Base-by-base conservation (phyloP, 2,329 filamentous ascomycete genomes). In the Colletotrichum magnum region DNA sequence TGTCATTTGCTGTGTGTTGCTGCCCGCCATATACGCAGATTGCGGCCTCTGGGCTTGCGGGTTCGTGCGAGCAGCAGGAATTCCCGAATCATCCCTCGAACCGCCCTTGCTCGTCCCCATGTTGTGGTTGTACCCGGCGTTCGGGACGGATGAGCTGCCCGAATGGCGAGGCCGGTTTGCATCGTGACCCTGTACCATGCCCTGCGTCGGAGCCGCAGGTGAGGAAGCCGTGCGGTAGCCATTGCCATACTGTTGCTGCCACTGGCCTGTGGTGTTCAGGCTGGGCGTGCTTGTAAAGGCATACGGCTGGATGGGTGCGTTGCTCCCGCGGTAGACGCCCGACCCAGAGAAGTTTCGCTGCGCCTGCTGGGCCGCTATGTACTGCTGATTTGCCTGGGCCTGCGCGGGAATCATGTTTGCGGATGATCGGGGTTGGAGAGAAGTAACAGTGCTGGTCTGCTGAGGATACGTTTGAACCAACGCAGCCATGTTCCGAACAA, bases 401-500 rank as follows among this genome's bases (percentile, higher is more conserved):
- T 88, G 87, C 64, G 83, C 78, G 58, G 82, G 78, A 64, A 86
- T 79, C 78, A 91, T 89, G 74, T 87, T 87, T 76, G 89, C 86
- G 70, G 92, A 91, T 71, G 91, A 89, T 79, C 91, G 89, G 75
- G 91, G 88, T 80, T 94, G 92, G 76, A 95, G 90, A 88, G 94
- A 92, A 73, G 91, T 91, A 76, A 90, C 87, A 74, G 92, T 90
- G 80, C 87, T 86, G 77, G 90, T 90, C 82, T 94, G 92, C 83
- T 93, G 91, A 76, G 93, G 89, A 79, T 93, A 93, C 71, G 92
- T 90, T 84, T 95, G 93, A 77, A 95, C 92, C 85, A 95, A 87
- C 81, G 93, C 92, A 85, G 93, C 93, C 93, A 96, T 95, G 80
- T 79, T 92, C 86, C 57, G 56, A 66, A 43, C 41, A 60, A 51